Percentiles rank a stretch among this genome's conserved stretches.
Evolutionary conservation across 345 rosid genomes (phyloP).

Genomic region (Limnanthes douglasii): DNA sequence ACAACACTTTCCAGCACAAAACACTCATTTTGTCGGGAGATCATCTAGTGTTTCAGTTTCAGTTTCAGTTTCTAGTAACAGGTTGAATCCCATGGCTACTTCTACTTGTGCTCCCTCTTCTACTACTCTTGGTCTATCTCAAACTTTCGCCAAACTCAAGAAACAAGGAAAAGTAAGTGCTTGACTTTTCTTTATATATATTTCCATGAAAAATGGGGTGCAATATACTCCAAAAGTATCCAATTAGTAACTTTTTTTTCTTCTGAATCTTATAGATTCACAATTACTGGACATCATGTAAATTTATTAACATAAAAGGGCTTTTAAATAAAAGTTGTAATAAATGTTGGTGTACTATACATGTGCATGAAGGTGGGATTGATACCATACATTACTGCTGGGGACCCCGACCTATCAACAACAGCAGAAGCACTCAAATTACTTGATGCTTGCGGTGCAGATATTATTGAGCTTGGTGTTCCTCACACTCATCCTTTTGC

Average conservation of each 20-base stretch:
- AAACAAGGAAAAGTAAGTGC: constrained; percentile 46
- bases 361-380: constrained; percentile 94
- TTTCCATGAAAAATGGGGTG: too few species aligned
- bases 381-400: constrained; percentile 88
- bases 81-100: constrained; percentile 49
- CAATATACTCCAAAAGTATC: too few species aligned
- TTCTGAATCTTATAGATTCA: too few species aligned
- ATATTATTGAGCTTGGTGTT: constrained; percentile 79
- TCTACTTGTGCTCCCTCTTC: constrained; percentile 18
- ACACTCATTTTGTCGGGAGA: too few species aligned
- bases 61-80: constrained; percentile 16
- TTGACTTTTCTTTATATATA: too few species aligned
- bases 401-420: constrained; percentile 91
- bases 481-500: constrained; percentile 89
- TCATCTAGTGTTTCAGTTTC: too few species aligned
- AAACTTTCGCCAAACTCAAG: constrained; percentile 48
- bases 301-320: too few species aligned
- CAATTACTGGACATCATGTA: too few species aligned
- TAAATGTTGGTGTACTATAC: too few species aligned
- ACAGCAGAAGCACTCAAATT: constrained; percentile 75
- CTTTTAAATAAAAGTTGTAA: too few species aligned
- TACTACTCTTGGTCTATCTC: constrained; percentile 33
- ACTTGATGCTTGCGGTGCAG: constrained; percentile 61
- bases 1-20: too few species aligned
- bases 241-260: too few species aligned